Evolutionary conservation across 139 green algal species (phyloP).

Genomic region (Closterium sp.): DNA sequence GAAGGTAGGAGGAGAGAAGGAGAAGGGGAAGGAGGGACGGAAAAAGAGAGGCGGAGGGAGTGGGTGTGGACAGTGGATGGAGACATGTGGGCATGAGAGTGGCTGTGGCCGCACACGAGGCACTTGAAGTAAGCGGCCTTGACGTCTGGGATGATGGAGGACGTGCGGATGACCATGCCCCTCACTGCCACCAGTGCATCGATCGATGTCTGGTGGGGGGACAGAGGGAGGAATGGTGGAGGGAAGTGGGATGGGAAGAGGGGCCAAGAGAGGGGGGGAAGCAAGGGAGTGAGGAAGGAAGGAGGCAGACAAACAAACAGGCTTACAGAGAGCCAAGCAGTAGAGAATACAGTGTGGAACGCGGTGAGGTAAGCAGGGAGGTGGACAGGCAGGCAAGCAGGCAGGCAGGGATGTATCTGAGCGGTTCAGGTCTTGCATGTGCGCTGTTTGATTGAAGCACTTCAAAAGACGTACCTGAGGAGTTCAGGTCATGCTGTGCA

Average conservation of each 20-base stretch:
- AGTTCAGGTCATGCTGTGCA: constrained; percentile 95
- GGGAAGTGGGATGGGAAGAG: not conserved
- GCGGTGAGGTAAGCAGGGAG: too few species aligned
- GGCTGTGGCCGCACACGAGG: not conserved
- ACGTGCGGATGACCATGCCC: not conserved
- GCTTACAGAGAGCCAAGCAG: too few species aligned
- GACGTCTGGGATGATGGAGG: not conserved
- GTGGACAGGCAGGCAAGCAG: too few species aligned
- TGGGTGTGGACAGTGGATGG: too few species aligned
- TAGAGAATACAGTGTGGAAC: too few species aligned
- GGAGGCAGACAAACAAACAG: too few species aligned
- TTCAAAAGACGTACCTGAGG: constrained; percentile 45
- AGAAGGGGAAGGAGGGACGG: not conserved
- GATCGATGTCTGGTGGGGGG: not conserved
- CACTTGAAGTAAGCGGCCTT: not conserved
- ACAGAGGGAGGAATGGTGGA: not conserved
- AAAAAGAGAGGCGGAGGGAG: not conserved
- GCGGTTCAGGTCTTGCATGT: too few species aligned
- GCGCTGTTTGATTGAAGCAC: not conserved
- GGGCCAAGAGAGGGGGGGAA: too few species aligned
- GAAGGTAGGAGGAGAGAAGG: not conserved
- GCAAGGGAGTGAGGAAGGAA: too few species aligned
- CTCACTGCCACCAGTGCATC: not conserved
- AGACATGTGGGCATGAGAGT: not conserved
- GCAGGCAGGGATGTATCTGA: too few species aligned